These are phyloP conservation scores for Scenedesmus sp. DNA, from an alignment of 163 green algal genomes.

Conservation along the genomic window DNA sequence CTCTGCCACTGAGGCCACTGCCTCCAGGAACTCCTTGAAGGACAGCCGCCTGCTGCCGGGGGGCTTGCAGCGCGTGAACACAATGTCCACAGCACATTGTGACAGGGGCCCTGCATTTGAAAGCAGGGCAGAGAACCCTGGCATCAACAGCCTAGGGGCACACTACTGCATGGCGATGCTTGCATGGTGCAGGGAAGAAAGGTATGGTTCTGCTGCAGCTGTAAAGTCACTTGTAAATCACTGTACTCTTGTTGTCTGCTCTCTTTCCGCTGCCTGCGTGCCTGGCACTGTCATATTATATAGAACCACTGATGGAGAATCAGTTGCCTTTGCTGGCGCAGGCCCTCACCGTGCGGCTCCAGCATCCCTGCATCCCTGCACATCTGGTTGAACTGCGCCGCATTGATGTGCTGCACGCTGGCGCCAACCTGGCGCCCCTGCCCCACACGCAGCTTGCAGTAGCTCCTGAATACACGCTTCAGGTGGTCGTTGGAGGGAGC, in stretches of 20 bases:
- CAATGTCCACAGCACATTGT: constrained; percentile 58
- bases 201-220: too few species aligned
- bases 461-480: constrained; percentile 44
- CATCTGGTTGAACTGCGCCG: constrained; percentile 72
- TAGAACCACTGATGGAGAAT: too few species aligned
- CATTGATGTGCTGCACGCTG: constrained; percentile 69
- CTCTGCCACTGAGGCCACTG: constrained; percentile 64
- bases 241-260: too few species aligned
- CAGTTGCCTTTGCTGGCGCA: too few species aligned
- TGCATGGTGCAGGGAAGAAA: too few species aligned
- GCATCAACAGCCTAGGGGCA: too few species aligned
- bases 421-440: constrained; percentile 50
- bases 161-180: too few species aligned
- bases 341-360: constrained; percentile 67
- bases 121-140: too few species aligned
- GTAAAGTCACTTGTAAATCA: too few species aligned
- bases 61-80: constrained; percentile 54
- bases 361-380: constrained; percentile 70
- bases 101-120: constrained; percentile 50
- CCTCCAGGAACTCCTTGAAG: constrained; percentile 58
- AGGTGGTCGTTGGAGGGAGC: constrained; percentile 31
- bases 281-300: too few species aligned
- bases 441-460: constrained; percentile 45
- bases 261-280: too few species aligned
- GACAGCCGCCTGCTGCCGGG: constrained; percentile 43